Evolutionary conservation across 352 stramenopile species (phyloP), one percentile per base, ranked within the genome.

Genomic region (Nothophytophthora sp.): DNA sequence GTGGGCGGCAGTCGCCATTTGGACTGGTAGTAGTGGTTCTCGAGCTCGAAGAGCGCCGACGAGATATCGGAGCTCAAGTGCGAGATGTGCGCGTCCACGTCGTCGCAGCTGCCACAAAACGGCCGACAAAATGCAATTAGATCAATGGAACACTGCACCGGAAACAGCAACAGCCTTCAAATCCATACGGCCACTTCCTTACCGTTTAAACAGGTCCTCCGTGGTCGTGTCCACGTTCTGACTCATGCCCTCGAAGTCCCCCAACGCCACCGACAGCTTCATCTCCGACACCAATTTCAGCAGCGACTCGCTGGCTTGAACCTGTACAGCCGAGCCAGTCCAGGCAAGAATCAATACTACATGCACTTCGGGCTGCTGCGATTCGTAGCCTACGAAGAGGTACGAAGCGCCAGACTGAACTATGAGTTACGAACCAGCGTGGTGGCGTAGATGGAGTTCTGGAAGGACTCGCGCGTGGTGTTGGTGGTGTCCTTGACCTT

Each of bases 181-280:
- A 42, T 24, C 12, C 5, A 23, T 2, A 11, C 20, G 6, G 0
- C 25, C 9, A 20, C 18, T 12, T 12, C 15, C 53, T 58, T 19
- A 88, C 77, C 78, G 68, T 56, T 89, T 88, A 32, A 74, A 67
- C 16, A 89, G 72, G 25, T 88, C 79, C 27, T 90, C 79, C 39
- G 70, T 71, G 8, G 74, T 89, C 32, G 73, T 58, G 55, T 93
- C 82, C 3, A 91, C 73, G n/a, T 77, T 88, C 61, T 91, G 81
- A 50, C 86, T 93, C 79, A 91, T 93, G 51, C 80, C 81, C 59
- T 93, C 82, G 43, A 93, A 93, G 55, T 91, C 82, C 5, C 81
- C 79, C 6, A 93, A 63, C 27, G 81, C 81, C 13, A 93, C 64
- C 11, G 76, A 85, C 36, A 93, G 53, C 63, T 93, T 93, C 64